phyloP scores from a whole-genome alignment of 768 basidiomycete species.

The Calocybe cyanea region DNA sequence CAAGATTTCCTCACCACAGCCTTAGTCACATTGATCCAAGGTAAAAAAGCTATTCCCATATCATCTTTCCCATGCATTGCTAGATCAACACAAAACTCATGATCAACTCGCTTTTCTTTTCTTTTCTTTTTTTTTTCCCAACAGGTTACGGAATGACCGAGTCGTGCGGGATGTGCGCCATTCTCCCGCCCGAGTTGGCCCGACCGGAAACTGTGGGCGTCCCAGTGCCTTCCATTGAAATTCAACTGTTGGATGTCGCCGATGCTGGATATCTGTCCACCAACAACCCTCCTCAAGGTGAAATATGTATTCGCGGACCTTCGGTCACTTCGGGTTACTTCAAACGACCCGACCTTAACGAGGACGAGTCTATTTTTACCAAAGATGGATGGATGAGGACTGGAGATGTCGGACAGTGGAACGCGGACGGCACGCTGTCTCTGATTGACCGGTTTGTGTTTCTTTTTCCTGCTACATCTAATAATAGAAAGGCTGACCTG shows the following conservation, averaged over 20 bases:
- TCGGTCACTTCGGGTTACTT: slow-evolving; percentile 87
- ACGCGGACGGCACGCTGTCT: slow-evolving; percentile 82
- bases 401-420: slow-evolving; percentile 95
- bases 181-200: slow-evolving; percentile 83
- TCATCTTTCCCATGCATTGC: neutral
- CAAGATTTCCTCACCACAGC: slow-evolving; percentile 87
- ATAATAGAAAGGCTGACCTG: neutral
- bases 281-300: slow-evolving; percentile 74
- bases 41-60: slow-evolving; percentile 36
- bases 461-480: neutral
- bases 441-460: slow-evolving; percentile 78
- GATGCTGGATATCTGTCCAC: slow-evolving; percentile 84
- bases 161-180: slow-evolving; percentile 83
- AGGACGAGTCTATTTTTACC: slow-evolving; percentile 79
- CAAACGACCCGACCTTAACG: slow-evolving; percentile 87
- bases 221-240: slow-evolving; percentile 84
- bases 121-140: too few relatives aligned
- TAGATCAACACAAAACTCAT: too few relatives aligned
- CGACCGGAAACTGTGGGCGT: slow-evolving; percentile 75
- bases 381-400: slow-evolving; percentile 92
- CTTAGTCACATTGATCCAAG: slow-evolving; percentile 82
- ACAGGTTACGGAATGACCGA: slow-evolving; percentile 97
- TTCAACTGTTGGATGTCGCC: slow-evolving; percentile 79
- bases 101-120: too few relatives aligned
- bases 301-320: slow-evolving; percentile 85